phyloP scores from a whole-genome alignment of 2,329 filamentous ascomycete genomes.

The Claviceps africana region DNA sequence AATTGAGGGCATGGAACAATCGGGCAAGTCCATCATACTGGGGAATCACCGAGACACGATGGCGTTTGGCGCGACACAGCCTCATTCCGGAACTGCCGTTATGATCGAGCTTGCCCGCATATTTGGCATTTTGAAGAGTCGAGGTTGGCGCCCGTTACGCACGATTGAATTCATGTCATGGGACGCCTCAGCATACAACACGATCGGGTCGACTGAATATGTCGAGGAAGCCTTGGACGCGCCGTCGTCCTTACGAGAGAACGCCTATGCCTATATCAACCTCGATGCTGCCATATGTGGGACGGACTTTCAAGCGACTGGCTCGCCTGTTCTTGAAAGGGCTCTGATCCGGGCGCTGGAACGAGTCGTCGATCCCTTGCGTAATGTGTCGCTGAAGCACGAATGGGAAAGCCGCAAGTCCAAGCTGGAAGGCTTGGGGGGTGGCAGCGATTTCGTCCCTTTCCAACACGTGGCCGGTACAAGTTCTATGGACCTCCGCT shows the following conservation, averaged over 20 bases:
- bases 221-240: conserved; percentile 69
- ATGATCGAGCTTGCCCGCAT: conserved; percentile 80
- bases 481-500: conserved; percentile 74
- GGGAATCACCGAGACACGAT: conserved; percentile 91
- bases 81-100: conserved; percentile 77
- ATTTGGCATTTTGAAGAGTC: conserved; percentile 60
- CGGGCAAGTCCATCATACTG: conserved; percentile 70
- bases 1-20: conserved; percentile 72
- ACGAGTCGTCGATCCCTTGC: conserved; percentile 57
- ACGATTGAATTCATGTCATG: conserved; percentile 95
- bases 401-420: conserved; percentile 57
- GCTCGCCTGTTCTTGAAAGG: conserved; percentile 65
- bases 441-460: conserved; percentile 69
- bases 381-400: conserved; percentile 57
- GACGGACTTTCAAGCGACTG: conserved; percentile 58
- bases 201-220: conserved; percentile 86
- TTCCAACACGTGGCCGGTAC: conserved; percentile 88
- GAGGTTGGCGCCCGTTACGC: conserved; percentile 82
- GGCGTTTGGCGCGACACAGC: conserved; percentile 76
- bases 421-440: conserved; percentile 54
- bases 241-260: conserved; percentile 41
- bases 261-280: conserved; percentile 82
- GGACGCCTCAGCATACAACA: conserved; percentile 88
- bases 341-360: conserved; percentile 60
- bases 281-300: conserved; percentile 74